Base-by-base conservation (phyloP, 1,284 basidiomycete genomes). In the Vanrija sp. region DNA sequence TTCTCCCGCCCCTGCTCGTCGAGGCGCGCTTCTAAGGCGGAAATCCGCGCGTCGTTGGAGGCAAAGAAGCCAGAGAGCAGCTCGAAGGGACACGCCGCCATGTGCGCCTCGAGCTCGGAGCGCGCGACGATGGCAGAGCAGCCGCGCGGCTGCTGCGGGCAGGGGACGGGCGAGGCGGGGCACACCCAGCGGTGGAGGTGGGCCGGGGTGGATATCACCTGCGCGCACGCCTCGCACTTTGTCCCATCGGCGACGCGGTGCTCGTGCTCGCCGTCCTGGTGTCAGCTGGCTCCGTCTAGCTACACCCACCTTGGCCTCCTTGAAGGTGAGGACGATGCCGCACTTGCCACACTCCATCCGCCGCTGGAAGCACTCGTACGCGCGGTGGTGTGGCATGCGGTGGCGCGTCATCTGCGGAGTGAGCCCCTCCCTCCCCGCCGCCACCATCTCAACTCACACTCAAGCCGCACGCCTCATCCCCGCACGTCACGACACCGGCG, bases 61-160 rank as follows among this genome's bases (percentile, higher is more conserved):
- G 76, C 62, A 56, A 87, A 81, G 72, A 84, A 86, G 15, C 79
- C 80, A 56, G 82, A 81, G 56, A 87, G 76, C 1, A 78, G 76
- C 66, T 86, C 83, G 67, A 85, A 87, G 2, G 83, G 69, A 63
- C 86, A 87, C 0, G 72, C 61, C 2, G 61, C 43, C 15, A 80
- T 61, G 62, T 87, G 85, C 12, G 72, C 55, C n/a, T 69, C 47
- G 6, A 83, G 66, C 1, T 67, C 59, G 22, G 61, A 66, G 25
- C 83, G 79, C 4, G 77, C 62, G 16, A 84, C 82, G 18, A 69
- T 74, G 78, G 82, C 83, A 4, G 77, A 57, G 67, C 85, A 86
- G 15, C 85, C 86, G 56, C 82, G 71, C 1, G 66, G 41, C 24
- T 69, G 66, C 49, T 86, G 84, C 12, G 74, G 53, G 62, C 85